A percentile compares a stretch with the other conserved stretches of the same genome.
Evolutionary conservation across 345 rosid species (phyloP).

Genomic region (Microthlaspi erraticum): DNA sequence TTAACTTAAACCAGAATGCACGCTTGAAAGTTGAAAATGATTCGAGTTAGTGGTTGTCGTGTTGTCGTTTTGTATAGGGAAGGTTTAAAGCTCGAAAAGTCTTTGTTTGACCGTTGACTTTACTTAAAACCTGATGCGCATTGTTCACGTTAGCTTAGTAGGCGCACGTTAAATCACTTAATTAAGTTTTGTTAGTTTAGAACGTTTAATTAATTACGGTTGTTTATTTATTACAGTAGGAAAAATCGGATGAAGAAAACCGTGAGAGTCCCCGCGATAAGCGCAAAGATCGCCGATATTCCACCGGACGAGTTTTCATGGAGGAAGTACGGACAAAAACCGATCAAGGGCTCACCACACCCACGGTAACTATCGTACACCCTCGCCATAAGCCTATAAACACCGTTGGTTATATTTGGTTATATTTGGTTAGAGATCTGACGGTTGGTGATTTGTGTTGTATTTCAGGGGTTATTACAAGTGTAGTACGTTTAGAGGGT

Average conservation of each 20-base stretch:
- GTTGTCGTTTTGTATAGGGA: slow-evolving; percentile 23
- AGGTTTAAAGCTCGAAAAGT: not conserved
- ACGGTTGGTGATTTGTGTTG: slow-evolving; percentile 16
- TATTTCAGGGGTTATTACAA: slow-evolving; percentile 77
- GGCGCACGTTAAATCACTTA: slow-evolving; percentile 6
- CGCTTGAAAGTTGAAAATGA: slow-evolving; percentile 7
- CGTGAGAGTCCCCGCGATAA: slow-evolving; percentile 77
- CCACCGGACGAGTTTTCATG: slow-evolving; percentile 89
- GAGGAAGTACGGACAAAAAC: slow-evolving; percentile 98
- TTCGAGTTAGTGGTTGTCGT: slow-evolving; percentile 12
- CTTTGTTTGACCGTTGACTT: slow-evolving; percentile 24
- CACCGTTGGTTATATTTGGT: no score
- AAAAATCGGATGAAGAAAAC: slow-evolving; percentile 77
- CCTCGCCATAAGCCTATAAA: no score
- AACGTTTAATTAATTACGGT: not conserved
- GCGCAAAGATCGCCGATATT: slow-evolving; percentile 83
- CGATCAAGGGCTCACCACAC: slow-evolving; percentile 90
- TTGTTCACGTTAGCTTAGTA: not conserved
- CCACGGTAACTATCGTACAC: slow-evolving; percentile 64
- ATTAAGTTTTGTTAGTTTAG: not conserved
- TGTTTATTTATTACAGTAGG: slow-evolving; percentile 40
- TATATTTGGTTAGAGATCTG: slow-evolving; percentile 11
- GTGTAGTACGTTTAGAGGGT: slow-evolving; percentile 82
- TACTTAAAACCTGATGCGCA: no score
- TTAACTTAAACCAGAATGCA: slow-evolving; percentile 27